A percentile compares a stretch with the other conserved stretches of the same genome.
Evolutionary conservation across 441 rosid species (phyloP).

Genomic region (Mallotus japonicus): DNA sequence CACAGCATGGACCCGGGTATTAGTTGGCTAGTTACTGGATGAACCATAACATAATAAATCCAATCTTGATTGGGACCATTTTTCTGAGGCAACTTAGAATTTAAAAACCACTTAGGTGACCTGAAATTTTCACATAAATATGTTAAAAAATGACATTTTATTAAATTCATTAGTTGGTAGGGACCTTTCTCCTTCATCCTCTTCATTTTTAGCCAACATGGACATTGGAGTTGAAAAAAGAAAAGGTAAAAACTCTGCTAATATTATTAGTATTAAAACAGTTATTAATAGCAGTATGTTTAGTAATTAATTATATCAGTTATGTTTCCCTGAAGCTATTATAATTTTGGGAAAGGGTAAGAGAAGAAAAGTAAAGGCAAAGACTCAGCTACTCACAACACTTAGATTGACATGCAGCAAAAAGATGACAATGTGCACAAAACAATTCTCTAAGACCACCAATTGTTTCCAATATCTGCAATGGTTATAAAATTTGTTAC

Average conservation of each 20-base stretch:
- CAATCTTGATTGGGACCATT: neutral
- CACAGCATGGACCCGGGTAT: conserved; percentile 11
- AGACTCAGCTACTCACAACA: neutral
- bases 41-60: neutral
- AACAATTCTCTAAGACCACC: neutral
- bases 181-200: neutral
- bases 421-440: neutral
- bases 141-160: neutral
- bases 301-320: neutral
- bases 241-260: no score
- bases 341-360: neutral
- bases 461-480: no score
- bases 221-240: neutral
- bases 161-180: neutral
- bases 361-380: neutral
- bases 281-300: no score
- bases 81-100: neutral
- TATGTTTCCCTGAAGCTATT: neutral
- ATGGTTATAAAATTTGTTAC: neutral
- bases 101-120: neutral
- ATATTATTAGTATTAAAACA: no score
- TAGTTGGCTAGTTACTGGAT: conserved; percentile 10
- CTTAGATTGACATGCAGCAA: neutral
- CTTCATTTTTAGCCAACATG: neutral
- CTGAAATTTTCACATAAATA: neutral